Evolutionary conservation across 257 asterid genomes (phyloP).

Genomic region (Primulina tabacum): DNA sequence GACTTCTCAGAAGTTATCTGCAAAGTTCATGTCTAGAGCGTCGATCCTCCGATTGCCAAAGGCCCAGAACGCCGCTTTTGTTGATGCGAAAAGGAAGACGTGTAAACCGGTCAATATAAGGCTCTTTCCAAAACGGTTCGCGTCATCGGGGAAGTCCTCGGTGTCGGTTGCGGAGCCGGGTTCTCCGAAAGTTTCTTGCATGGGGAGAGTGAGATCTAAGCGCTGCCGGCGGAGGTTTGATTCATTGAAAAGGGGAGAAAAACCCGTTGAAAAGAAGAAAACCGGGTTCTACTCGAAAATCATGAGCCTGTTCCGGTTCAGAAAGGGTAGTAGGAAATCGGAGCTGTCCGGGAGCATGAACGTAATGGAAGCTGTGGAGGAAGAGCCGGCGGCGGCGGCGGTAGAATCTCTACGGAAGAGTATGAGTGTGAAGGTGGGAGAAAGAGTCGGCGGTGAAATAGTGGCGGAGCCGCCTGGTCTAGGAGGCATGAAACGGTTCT

Average conservation of each 20-base stretch:
- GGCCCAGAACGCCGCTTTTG: slow-evolving; percentile 41
- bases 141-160: slow-evolving; percentile 40
- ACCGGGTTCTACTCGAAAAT: slow-evolving; percentile 50
- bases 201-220: slow-evolving; percentile 69
- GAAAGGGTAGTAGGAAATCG: slow-evolving; percentile 31
- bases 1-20: slow-evolving; percentile 43
- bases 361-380: slow-evolving; percentile 27
- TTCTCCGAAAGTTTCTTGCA: slow-evolving; percentile 72
- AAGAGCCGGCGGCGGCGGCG: slow-evolving; percentile 16
- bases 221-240: slow-evolving; percentile 46
- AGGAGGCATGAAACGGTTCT: slow-evolving; percentile 64
- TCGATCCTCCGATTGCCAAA: slow-evolving; percentile 59
- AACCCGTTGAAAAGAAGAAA: slow-evolving; percentile 23
- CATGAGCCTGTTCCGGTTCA: slow-evolving; percentile 44
- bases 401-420: slow-evolving; percentile 40
- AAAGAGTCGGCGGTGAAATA: not conserved
- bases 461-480: slow-evolving; percentile 51
- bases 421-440: slow-evolving; percentile 28
- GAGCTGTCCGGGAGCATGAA: slow-evolving; percentile 33
- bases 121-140: slow-evolving; percentile 51
- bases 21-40: slow-evolving; percentile 38
- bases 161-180: slow-evolving; percentile 44
- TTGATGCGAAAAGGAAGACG: slow-evolving; percentile 40
- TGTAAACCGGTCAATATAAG: slow-evolving; percentile 43
- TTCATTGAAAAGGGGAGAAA: slow-evolving; percentile 28